phyloP scores from a whole-genome alignment of 176 grass and related monocot genomes.

The Tillandsia fasciculata region DNA sequence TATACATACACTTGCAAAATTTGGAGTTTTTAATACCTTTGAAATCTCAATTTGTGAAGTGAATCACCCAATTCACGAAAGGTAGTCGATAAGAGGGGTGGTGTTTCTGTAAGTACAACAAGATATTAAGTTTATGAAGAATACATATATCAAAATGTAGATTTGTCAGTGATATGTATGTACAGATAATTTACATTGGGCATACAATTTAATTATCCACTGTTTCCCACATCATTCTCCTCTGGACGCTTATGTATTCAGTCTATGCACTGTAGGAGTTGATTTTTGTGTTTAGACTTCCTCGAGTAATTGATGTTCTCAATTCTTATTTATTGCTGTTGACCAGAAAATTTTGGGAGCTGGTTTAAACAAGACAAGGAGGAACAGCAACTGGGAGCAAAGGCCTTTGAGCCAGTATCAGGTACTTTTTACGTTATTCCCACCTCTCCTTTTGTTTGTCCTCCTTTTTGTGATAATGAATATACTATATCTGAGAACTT shows the following conservation, averaged over 20 bases:
- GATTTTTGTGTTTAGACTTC: neutral
- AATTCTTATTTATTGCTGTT: neutral
- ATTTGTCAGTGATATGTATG: no score
- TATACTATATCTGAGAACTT: neutral
- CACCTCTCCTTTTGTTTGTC: neutral
- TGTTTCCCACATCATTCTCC: no score
- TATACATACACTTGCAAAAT: neutral
- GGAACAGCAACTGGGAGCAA: slow-evolving; percentile 92
- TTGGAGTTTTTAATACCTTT: neutral
- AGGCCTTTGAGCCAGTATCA: slow-evolving; percentile 78
- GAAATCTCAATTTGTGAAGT: no score
- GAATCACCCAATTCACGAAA: no score
- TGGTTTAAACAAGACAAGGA: slow-evolving; percentile 73
- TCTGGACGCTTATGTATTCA: no score
- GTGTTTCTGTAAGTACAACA: neutral
- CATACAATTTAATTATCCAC: no score
- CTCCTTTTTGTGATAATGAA: neutral
- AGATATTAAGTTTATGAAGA: no score
- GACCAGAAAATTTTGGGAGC: slow-evolving; percentile 75
- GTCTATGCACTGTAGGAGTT: no score
- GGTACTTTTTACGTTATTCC: slow-evolving; percentile 27
- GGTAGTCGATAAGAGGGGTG: no score
- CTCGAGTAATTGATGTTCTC: no score
- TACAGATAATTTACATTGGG: no score
- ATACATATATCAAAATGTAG: no score